These are phyloP conservation scores for Cryptococcus depauperatus DNA, from an alignment of 1,284 basidiomycete species.

Conservation along the genomic window DNA sequence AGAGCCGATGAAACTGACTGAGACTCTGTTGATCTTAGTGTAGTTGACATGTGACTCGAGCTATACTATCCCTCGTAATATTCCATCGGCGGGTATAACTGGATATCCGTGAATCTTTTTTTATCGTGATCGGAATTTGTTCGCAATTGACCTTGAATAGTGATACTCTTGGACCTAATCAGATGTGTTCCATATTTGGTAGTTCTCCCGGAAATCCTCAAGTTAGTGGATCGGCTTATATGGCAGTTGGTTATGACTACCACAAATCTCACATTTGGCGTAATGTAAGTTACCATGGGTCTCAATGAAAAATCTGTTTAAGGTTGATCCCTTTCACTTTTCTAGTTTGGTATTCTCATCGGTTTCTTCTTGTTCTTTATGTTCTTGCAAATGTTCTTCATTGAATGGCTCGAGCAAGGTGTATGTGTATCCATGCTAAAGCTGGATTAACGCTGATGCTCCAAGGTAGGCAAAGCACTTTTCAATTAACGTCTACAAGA, in stretches of 20 bases:
- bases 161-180: constrained; percentile 42
- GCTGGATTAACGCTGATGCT: too few species aligned
- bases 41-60: constrained; percentile 60
- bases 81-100: constrained; percentile 48
- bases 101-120: constrained; percentile 56
- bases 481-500: constrained; percentile 57
- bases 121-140: background rate
- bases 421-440: constrained; percentile 12
- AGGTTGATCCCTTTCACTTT: background rate
- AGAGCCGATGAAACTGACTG: background rate
- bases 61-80: constrained; percentile 65
- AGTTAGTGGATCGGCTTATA: constrained; percentile 43
- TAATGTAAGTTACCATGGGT: constrained; percentile 20
- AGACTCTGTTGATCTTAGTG: background rate
- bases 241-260: constrained; percentile 41
- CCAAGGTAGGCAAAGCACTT: constrained; percentile 28
- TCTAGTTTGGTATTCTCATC: constrained; percentile 40
- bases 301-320: background rate
- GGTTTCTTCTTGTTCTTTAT: constrained; percentile 64
- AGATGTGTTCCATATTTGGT: constrained; percentile 43
- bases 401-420: constrained; percentile 39
- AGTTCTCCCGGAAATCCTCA: constrained; percentile 28
- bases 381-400: constrained; percentile 41
- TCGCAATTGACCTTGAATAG: constrained; percentile 1
- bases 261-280: constrained; percentile 38